A percentile compares a stretch with the other conserved stretches of the same genome.
Conservation (phyloP, 805 yeast genomes). For the Babjeviella inositovora region DNA sequence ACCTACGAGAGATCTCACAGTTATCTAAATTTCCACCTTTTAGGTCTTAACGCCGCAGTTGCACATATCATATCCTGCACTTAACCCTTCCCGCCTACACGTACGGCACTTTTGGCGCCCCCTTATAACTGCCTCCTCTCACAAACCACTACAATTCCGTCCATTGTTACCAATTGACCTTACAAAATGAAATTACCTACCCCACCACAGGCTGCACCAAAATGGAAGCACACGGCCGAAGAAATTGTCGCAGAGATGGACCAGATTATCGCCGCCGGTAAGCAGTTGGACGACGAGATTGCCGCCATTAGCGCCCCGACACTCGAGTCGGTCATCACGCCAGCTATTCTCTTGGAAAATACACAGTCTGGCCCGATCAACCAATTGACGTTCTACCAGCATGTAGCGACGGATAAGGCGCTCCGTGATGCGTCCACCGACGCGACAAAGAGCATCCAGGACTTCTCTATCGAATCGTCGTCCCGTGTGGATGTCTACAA, state of each 20-base stretch:
- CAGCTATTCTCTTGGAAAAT: conserved; percentile 36
- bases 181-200: too few species aligned
- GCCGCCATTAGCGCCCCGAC: conserved; percentile 33
- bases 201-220: conserved; percentile 25
- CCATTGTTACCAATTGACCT: too few species aligned
- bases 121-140: too few species aligned
- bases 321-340: conserved; percentile 36
- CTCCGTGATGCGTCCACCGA: conserved; percentile 56
- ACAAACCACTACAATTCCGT: too few species aligned
- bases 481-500: conserved; percentile 52
- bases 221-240: conserved; percentile 46
- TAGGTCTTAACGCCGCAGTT: too few species aligned
- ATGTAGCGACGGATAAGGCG: conserved; percentile 49
- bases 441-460: conserved; percentile 41
- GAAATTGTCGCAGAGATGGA: conserved; percentile 24
- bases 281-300: conserved; percentile 31
- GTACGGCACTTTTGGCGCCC: too few species aligned
- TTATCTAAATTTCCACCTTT: too few species aligned
- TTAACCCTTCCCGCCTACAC: too few species aligned
- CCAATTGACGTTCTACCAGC: conserved; percentile 53
- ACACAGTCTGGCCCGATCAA: conserved; percentile 22
- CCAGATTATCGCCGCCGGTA: conserved; percentile 22
- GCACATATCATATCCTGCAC: too few species aligned
- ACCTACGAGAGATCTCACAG: too few species aligned
- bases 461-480: conserved; percentile 45